These are phyloP conservation scores for Entrophospora sp. DNA, from an alignment of 192 early-diverging fungal genomes.

Conservation along the genomic window DNA sequence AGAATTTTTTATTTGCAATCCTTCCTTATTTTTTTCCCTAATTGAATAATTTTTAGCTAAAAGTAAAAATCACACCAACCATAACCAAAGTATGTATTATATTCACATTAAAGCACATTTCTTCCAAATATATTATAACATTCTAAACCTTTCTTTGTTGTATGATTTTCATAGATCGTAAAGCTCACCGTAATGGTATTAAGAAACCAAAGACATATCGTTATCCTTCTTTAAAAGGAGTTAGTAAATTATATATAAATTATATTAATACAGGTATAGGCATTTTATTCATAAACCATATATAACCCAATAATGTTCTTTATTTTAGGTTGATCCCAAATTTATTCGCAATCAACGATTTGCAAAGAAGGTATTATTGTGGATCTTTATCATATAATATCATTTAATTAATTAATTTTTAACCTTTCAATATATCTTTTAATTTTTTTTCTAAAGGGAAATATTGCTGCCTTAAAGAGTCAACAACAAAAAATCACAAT, in stretches of 20 bases:
- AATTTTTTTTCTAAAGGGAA: too few species aligned
- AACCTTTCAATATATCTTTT: too few species aligned
- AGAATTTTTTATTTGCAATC: too few species aligned
- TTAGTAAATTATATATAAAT: conserved; percentile 57
- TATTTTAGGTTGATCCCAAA: conserved; percentile 49
- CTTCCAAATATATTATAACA: too few species aligned
- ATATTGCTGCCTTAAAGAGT: too few species aligned
- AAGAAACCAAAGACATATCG: conserved; percentile 90
- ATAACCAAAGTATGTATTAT: conserved; percentile 88
- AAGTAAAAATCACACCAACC: conserved; percentile 99
- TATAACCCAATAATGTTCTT: not conserved
- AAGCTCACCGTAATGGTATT: conserved; percentile 99
- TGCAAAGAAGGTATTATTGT: conserved; percentile 74
- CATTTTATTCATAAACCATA: not conserved
- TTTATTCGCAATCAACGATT: conserved; percentile 95
- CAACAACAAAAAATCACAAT: too few species aligned
- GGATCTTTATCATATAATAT: too few species aligned
- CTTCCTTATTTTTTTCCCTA: too few species aligned
- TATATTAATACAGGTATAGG: too few species aligned
- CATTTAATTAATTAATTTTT: too few species aligned
- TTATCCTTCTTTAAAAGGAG: conserved; percentile 89
- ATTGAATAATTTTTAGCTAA: conserved; percentile 76
- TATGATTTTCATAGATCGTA: conserved; percentile 50
- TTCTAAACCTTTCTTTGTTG: conserved; percentile 5
- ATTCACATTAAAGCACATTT: too few species aligned